phyloP scores from a whole-genome alignment of 2,329 filamentous ascomycete species.

The Apiospora kogelbergensis region DNA sequence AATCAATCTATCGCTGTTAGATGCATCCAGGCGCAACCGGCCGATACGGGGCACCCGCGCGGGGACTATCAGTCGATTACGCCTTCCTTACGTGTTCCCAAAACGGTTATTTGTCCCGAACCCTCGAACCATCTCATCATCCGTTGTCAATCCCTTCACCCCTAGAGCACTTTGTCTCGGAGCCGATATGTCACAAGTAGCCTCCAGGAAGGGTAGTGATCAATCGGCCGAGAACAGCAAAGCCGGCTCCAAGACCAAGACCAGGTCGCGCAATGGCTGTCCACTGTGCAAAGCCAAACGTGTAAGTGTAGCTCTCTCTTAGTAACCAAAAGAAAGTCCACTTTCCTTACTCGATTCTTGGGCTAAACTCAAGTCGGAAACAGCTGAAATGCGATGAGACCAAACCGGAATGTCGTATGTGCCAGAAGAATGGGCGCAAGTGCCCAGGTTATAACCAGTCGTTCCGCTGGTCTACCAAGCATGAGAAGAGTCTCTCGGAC shows the following conservation, averaged over 20 bases:
- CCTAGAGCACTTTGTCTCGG: neutral
- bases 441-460: conserved; percentile 33
- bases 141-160: neutral
- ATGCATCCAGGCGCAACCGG: neutral
- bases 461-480: conserved; percentile 43
- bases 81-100: neutral
- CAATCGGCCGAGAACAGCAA: conserved; percentile 10
- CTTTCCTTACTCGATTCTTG: neutral
- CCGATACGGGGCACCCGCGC: neutral
- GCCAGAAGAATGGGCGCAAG: conserved; percentile 27
- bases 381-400: conserved; percentile 35
- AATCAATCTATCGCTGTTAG: neutral
- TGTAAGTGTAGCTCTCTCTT: conserved; percentile 2
- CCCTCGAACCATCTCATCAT: neutral
- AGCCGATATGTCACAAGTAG: conserved; percentile 11
- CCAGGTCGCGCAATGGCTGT: conserved; percentile 32
- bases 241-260: conserved; percentile 17
- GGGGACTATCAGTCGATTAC: neutral
- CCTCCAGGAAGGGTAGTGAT: conserved; percentile 9
- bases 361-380: neutral
- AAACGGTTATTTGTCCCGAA: conserved; percentile 5
- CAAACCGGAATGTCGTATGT: conserved; percentile 28
- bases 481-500: conserved; percentile 28
- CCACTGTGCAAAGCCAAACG: conserved; percentile 32
- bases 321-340: neutral